Evolutionary conservation across 371 early-diverging fungal species (phyloP).

Genomic region (Mucor piriformis): DNA sequence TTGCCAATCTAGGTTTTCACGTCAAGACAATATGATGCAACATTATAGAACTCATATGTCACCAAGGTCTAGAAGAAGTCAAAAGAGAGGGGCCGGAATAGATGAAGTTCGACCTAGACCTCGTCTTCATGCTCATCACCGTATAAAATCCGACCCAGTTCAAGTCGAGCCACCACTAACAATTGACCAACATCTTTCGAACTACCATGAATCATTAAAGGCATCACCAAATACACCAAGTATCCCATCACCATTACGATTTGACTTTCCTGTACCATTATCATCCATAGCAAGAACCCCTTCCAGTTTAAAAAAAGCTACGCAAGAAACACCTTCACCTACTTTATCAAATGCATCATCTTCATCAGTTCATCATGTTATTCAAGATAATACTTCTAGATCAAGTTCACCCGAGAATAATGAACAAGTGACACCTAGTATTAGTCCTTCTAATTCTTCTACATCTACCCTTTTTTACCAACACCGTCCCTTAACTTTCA

Average conservation of each 20-base stretch:
- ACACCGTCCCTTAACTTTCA: conserved; percentile 33
- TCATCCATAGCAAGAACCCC: conserved; percentile 22
- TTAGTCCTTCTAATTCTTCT: conserved; percentile 1
- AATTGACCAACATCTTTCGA: conserved; percentile 49
- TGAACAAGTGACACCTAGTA: background rate
- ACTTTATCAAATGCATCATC: conserved; percentile 1
- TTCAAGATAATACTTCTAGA: conserved; percentile 12
- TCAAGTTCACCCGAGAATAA: conserved; percentile 6
- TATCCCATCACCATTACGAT: conserved; percentile 14
- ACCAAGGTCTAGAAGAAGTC: conserved; percentile 67
- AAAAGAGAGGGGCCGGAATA: conserved; percentile 26
- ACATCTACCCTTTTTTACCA: conserved; percentile 28
- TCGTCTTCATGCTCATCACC: conserved; percentile 46
- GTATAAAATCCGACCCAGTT: conserved; percentile 45
- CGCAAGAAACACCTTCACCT: background rate
- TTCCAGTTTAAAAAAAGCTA: conserved; percentile 6
- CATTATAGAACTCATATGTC: conserved; percentile 86
- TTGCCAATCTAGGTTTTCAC: conserved; percentile 83
- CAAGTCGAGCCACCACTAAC: conserved; percentile 47
- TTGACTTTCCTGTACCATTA: conserved; percentile 27
- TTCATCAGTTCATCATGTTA: conserved; percentile 25
- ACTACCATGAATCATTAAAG: conserved; percentile 38
- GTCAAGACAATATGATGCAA: conserved; percentile 93
- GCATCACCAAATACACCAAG: background rate
- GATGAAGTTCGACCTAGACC: conserved; percentile 43